Percentiles rank a stretch among this genome's conserved stretches.
These are phyloP conservation scores for Aspergillus taichungensis DNA, from an alignment of 495 filamentous ascomycete genomes.

Conservation along the genomic window DNA sequence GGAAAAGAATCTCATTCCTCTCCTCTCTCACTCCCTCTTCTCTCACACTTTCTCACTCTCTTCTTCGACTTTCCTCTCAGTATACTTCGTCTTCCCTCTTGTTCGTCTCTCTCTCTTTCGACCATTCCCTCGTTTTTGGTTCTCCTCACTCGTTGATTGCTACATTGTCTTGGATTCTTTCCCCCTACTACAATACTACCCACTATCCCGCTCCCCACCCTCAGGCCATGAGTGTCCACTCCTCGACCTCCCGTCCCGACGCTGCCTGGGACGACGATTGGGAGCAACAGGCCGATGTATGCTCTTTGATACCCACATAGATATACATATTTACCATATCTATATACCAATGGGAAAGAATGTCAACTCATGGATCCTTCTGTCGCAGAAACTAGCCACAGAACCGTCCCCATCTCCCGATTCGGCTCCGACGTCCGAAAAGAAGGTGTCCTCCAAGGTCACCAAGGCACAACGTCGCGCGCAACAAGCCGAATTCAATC, in stretches of 20 bases:
- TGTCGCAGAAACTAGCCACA: conserved; percentile 29
- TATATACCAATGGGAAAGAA: background rate
- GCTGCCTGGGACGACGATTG: conserved; percentile 85
- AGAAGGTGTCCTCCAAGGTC: conserved; percentile 45
- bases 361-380: conserved; percentile 6
- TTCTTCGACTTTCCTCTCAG: background rate
- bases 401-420: conserved; percentile 23
- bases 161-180: background rate
- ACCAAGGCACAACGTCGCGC: conserved; percentile 70
- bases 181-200: no score
- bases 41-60: background rate
- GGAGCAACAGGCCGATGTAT: conserved; percentile 68
- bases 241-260: conserved; percentile 47
- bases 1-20: background rate
- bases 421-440: conserved; percentile 14
- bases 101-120: conserved; percentile 1
- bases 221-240: conserved; percentile 44
- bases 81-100: background rate
- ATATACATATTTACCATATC: background rate
- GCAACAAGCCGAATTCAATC: conserved; percentile 72
- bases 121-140: background rate
- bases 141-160: background rate
- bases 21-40: conserved; percentile 8
- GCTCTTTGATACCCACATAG: conserved; percentile 4
- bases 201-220: no score